These are phyloP conservation scores for Eimeria maxima DNA, from an alignment of 169 alveolate species.

Conservation along the genomic window DNA sequence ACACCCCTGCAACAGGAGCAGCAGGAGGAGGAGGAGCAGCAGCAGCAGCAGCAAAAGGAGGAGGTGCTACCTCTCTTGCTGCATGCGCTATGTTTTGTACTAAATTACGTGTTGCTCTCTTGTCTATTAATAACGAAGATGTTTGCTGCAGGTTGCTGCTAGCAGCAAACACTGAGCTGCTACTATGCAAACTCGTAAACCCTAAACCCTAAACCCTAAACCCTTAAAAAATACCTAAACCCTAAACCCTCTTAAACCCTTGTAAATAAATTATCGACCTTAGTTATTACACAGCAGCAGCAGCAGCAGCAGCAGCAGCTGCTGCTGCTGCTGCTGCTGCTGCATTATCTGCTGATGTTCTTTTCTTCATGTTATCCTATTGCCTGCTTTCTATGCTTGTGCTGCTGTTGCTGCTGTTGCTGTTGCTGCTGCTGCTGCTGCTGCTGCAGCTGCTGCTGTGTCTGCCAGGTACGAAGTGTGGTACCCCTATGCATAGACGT, in stretches of 20 bases:
- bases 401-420: too few relatives aligned
- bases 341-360: too few relatives aligned
- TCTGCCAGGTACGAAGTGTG: constrained; percentile 5
- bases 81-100: constrained; percentile 71
- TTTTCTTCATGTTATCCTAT: background rate
- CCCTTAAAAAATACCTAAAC: too few relatives aligned
- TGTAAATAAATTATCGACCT: too few relatives aligned
- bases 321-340: too few relatives aligned
- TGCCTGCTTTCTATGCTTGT: background rate
- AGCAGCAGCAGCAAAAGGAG: background rate
- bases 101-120: constrained; percentile 44
- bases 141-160: constrained; percentile 71
- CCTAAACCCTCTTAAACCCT: too few relatives aligned
- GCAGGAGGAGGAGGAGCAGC: too few relatives aligned
- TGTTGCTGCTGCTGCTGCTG: constrained; percentile 8
- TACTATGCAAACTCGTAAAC: constrained; percentile 71
- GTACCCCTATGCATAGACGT: constrained; percentile 4
- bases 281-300: too few relatives aligned
- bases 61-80: constrained; percentile 53
- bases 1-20: too few relatives aligned
- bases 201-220: constrained; percentile 16
- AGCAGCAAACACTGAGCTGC: constrained; percentile 59
- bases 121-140: constrained; percentile 37
- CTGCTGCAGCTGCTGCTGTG: constrained; percentile 46
- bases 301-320: background rate